Percentiles rank a stretch among this genome's conserved stretches.
Conservation (phyloP, 306 rosid genomes). For the Quillaja saponaria region DNA sequence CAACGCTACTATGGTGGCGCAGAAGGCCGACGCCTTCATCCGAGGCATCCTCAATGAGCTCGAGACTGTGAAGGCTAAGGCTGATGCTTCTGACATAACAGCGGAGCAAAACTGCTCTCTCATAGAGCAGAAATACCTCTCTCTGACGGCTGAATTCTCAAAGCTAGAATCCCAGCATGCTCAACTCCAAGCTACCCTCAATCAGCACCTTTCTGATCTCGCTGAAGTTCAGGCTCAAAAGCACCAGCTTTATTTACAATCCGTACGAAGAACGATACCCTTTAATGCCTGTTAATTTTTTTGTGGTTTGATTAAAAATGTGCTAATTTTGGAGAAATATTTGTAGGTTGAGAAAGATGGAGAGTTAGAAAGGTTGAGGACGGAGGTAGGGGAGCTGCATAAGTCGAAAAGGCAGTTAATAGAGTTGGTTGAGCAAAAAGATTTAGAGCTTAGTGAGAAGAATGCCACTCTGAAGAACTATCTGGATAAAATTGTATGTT, state of each 20-base stretch:
- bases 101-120: slow-evolving; percentile 95
- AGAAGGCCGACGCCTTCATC: slow-evolving; percentile 81
- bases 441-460: slow-evolving; percentile 74
- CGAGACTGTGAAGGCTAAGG: slow-evolving; percentile 73
- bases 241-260: slow-evolving; percentile 58
- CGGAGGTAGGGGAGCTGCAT: slow-evolving; percentile 73
- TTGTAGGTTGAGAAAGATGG: slow-evolving; percentile 81
- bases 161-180: slow-evolving; percentile 59
- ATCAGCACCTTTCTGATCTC: slow-evolving; percentile 52
- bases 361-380: slow-evolving; percentile 74
- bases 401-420: slow-evolving; percentile 84
- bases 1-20: slow-evolving; percentile 57
- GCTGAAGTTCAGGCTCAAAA: slow-evolving; percentile 57
- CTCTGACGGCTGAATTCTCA: slow-evolving; percentile 73
- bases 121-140: slow-evolving; percentile 87
- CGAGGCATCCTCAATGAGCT: slow-evolving; percentile 69
- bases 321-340: slow-evolving; percentile 1
- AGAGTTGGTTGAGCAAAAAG: slow-evolving; percentile 67
- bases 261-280: slow-evolving; percentile 35
- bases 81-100: slow-evolving; percentile 78
- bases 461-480: slow-evolving; percentile 69
- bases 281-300: neutral
- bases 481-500: slow-evolving; percentile 86
- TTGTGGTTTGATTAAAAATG: neutral
- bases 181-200: slow-evolving; percentile 72